Percentiles rank a stretch among this genome's conserved stretches.
phyloP scores from a whole-genome alignment of 2,329 filamentous ascomycete genomes.

The Domatiomyces globalis region DNA sequence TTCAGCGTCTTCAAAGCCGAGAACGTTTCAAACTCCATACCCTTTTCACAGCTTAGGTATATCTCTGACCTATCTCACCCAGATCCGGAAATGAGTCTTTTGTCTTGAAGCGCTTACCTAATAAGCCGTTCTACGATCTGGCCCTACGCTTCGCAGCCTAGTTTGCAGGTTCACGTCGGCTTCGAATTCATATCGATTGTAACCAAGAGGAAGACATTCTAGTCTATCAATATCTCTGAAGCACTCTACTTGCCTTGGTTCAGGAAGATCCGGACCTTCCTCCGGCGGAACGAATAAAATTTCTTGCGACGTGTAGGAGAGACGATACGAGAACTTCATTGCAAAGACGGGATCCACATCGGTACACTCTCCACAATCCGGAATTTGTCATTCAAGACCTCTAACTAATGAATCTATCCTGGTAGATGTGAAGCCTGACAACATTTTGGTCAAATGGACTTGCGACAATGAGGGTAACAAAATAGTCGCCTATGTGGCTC shows the following conservation, averaged over 20 bases:
- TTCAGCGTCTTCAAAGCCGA: conserved; percentile 24
- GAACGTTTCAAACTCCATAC: conserved; percentile 15
- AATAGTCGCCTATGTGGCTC: conserved; percentile 22
- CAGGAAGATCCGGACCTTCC: conserved; percentile 22
- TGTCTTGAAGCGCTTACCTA: conserved; percentile 23
- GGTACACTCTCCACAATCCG: conserved; percentile 18
- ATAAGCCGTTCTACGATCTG: conserved; percentile 21
- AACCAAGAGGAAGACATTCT: conserved; percentile 24
- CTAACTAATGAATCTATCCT: conserved; percentile 15
- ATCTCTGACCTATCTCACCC: conserved; percentile 12
- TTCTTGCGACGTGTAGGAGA: conserved; percentile 23
- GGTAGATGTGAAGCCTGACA: conserved; percentile 29
- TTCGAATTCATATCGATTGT: conserved; percentile 26
- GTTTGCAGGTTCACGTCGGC: conserved; percentile 20
- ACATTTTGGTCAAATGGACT: conserved; percentile 26
- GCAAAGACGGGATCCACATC: conserved; percentile 25
- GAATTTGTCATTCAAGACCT: conserved; percentile 12
- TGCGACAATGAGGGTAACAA: conserved; percentile 22
- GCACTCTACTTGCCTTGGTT: conserved; percentile 24
- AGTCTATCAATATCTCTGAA: conserved; percentile 25
- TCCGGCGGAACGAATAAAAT: conserved; percentile 20
- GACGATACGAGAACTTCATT: conserved; percentile 26
- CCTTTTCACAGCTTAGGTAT: conserved; percentile 8
- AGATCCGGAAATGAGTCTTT: conserved; percentile 23
- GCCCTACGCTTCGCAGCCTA: conserved; percentile 23